These are phyloP conservation scores for Isochrysis galbana DNA, from an alignment of 78 protist genomes.

Conservation along the genomic window DNA sequence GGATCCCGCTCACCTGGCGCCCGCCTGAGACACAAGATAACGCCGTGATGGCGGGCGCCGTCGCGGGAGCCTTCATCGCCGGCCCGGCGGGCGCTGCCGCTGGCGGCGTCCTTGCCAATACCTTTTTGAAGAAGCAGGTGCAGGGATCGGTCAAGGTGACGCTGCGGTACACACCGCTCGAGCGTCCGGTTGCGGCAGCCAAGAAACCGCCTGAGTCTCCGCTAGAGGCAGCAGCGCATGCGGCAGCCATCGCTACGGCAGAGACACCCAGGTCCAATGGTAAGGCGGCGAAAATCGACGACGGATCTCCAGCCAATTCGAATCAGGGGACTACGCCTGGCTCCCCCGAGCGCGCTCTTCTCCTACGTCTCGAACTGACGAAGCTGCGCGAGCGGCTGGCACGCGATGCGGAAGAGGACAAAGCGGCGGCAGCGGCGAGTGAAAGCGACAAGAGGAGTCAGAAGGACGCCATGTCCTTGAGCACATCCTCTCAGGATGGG, in stretches of 20 bases:
- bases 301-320: too few species aligned
- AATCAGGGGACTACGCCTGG: neutral
- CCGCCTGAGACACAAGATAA: conserved; percentile 23
- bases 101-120: neutral
- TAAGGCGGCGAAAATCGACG: too few species aligned
- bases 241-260: too few species aligned
- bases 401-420: neutral
- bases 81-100: neutral
- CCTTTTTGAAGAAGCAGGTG: neutral
- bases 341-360: neutral
- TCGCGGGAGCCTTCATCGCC: neutral
- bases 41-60: neutral
- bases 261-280: too few species aligned
- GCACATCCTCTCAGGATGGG: too few species aligned
- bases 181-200: neutral
- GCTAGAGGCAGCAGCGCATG: too few species aligned
- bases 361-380: neutral
- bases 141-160: neutral
- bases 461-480: too few species aligned
- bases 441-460: too few species aligned
- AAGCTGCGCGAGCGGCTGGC: neutral
- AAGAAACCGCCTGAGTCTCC: too few species aligned
- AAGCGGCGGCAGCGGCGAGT: too few species aligned
- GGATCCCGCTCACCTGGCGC: conserved; percentile 37
- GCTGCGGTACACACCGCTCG: conserved; percentile 5